Base-by-base conservation (phyloP, 176 grass and related monocot species). In the Ensete glaucum region DNA sequence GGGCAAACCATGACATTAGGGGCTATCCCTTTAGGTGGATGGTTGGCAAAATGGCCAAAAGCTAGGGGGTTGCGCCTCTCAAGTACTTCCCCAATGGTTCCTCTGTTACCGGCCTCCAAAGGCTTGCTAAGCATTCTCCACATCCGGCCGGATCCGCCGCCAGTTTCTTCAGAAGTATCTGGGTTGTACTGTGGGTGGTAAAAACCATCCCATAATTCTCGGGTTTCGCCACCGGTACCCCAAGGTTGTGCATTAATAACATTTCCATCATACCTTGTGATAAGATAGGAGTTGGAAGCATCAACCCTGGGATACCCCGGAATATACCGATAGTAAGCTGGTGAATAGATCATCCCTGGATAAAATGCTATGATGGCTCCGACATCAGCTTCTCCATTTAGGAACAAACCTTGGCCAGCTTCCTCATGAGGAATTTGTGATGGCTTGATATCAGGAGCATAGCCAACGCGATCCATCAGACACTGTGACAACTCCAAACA, bases 1-100 rank as follows among this genome's bases (percentile, higher is more conserved):
- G 90, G 88, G 55, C 90, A 99, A 53, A 99, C 77, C 86, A 99
- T 99, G 74, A 82, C 95, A 82, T 99, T 94, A 53, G 95, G 95
- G 34, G 34, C 17, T 55, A 76, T 77, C 21, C 77, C 84, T 83
- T 87, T 88, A 17, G 90, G 88, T 60, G 95, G 90, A 82, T 94
- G 95, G 67, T 99, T 99, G 1, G 88, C 88, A 79, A 99, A 91
- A 87, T 99, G 95, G 27, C 82, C 90, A 72, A 94, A 89, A 64
- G 95, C 90, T 67, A 94, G 82, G 9, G 95, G 95, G 81, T 99
- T 99, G 75, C 90, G 83, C 12, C 84, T 81, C 78, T 94, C 90
- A 74, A 99, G 83, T 64, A 99, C 78, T 71, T 91, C 82, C 9
- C 82, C 81, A 24, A 68, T 73, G n/a, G 89, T 84, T 83, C 67